Base-by-base conservation (phyloP, 106 monocot genomes). In the Chionographis japonica region DNA sequence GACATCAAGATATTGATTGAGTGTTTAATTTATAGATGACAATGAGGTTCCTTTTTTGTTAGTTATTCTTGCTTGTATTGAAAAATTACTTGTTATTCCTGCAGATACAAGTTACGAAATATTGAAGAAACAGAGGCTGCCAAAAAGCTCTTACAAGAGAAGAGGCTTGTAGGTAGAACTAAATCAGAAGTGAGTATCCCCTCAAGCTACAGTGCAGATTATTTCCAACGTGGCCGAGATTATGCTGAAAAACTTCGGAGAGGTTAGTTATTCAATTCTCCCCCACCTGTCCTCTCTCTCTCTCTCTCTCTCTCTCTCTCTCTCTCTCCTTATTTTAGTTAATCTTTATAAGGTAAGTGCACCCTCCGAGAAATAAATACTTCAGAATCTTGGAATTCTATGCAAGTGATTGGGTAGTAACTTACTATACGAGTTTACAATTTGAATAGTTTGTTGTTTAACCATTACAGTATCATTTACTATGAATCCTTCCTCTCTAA, bases 91-190 rank as follows among this genome's bases (percentile, higher is more conserved):
- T 13, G 13, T 27, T 27, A 27, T 27, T 27, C 27, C 16, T 70
- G 53, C 78, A 98, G 97, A 57, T 98, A 85, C 60, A 98, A 98
- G 70, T 79, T 98, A 53, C 77, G 77, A 68, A 98, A 98, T 68
- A 98, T 98, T 18, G 97, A 98, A 75, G 97, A 98, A 72, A 98
- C 97, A 61, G 97, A 98, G 61, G 97, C 89, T 7, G 97, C 97
- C 11, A 98, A 98, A 66, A 98, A 90, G 77, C 84, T 92, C 37
- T 67, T 98, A 43, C 97, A 98, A 79, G 97, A 98, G 72, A 98
- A 87, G 70, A 80, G 92, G 70, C 75, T 98, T 60, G 78, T 65
- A 11, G 77, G 82, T 49, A 98, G 76, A 79, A 65, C 81, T 41
- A 91, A 98, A 74, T 83, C 89, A 51, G 92, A 92, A 52, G 12